phyloP scores from a whole-genome alignment of 176 grass and related monocot genomes.

The Cocos nucifera region DNA sequence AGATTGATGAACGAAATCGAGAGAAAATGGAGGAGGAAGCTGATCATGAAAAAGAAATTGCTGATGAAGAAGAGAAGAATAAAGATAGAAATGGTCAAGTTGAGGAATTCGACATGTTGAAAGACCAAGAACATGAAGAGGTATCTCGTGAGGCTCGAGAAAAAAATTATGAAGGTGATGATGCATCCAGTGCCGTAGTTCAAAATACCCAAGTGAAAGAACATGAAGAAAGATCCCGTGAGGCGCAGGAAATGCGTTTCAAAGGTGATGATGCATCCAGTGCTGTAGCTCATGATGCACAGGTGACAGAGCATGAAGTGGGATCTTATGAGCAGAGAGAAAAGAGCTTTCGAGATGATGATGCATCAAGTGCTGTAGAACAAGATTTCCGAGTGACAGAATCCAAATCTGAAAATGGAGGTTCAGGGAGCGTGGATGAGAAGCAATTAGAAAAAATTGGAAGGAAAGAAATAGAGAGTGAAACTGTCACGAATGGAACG shows the following conservation, averaged over 20 bases:
- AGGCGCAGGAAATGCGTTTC: conserved; percentile 65
- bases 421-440: conserved; percentile 19
- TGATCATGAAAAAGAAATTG: conserved; percentile 7
- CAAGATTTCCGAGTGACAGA: conserved; percentile 49
- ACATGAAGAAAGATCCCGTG: conserved; percentile 34
- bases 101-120: conserved; percentile 35
- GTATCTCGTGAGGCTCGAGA: conserved; percentile 27
- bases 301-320: too few species aligned
- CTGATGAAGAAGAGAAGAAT: too few species aligned
- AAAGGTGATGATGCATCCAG: conserved; percentile 43
- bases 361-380: conserved; percentile 37
- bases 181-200: conserved; percentile 53
- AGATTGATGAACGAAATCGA: conserved; percentile 37
- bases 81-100: conserved; percentile 22
- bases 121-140: conserved; percentile 50
- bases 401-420: conserved; percentile 22
- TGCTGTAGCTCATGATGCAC: too few species aligned
- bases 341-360: conserved; percentile 6
- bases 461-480: conserved; percentile 37
- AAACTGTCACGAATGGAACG: conserved; percentile 31
- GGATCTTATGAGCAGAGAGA: background rate
- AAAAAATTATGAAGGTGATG: conserved; percentile 40
- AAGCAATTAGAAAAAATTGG: conserved; percentile 59
- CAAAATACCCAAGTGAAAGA: conserved; percentile 25
- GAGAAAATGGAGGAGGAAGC: conserved; percentile 37